Percentiles rank a stretch among this genome's conserved stretches.
Conservation (phyloP, 1,139 yeast species). For the Arxiozyma bovina region DNA sequence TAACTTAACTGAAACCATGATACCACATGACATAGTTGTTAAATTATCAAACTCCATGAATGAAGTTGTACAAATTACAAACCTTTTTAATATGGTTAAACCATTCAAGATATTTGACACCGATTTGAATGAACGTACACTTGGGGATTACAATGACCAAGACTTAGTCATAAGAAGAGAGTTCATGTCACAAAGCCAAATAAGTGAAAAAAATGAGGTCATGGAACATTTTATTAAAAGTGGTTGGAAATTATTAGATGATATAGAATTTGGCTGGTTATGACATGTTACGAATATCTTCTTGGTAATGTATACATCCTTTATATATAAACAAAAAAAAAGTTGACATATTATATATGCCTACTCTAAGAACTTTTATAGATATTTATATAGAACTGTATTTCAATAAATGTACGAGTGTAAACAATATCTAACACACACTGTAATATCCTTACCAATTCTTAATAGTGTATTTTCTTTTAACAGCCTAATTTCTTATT, state of each 20-base stretch:
- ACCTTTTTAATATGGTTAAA: constrained; percentile 23
- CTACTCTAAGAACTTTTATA: too few relatives aligned
- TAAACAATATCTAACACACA: background rate
- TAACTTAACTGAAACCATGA: constrained; percentile 10
- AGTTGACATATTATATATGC: background rate
- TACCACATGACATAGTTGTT: constrained; percentile 25
- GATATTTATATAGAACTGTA: too few relatives aligned
- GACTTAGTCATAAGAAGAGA: constrained; percentile 7
- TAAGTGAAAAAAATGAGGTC: constrained; percentile 8
- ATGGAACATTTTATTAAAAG: constrained; percentile 15
- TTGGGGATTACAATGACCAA: constrained; percentile 4
- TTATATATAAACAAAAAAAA: too few relatives aligned
- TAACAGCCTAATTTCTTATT: too few relatives aligned
- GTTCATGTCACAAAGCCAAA: constrained; percentile 2
- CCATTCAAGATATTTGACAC: constrained; percentile 27
- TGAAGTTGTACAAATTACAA: constrained; percentile 28
- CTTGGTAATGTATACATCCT: too few relatives aligned
- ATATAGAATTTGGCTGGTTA: constrained; percentile 30
- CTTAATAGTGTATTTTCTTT: background rate
- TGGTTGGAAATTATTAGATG: constrained; percentile 26
- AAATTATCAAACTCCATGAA: constrained; percentile 29
- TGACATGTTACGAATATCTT: background rate
- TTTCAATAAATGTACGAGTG: too few relatives aligned
- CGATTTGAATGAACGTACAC: constrained; percentile 11
- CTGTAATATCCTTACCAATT: background rate